Conservation (phyloP, 176 grass and related monocot species). For the Zizania latifolia region DNA sequence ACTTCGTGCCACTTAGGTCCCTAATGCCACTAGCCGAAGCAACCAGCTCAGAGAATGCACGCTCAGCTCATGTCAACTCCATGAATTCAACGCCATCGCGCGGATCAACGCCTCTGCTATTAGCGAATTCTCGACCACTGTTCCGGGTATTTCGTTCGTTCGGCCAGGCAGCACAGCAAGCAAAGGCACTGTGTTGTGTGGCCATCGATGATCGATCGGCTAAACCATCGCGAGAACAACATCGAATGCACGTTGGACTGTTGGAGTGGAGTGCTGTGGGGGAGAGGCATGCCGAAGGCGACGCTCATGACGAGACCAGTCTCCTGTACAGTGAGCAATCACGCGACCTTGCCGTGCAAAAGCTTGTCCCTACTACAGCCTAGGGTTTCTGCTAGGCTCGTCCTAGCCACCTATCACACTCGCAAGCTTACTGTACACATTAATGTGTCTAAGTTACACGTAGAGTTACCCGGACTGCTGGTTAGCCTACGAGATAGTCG, state of each 20-base stretch:
- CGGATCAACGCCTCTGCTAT: background rate
- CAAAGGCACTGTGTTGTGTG: no score
- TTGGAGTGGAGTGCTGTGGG: no score
- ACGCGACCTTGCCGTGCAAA: constrained; percentile 26
- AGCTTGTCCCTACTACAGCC: constrained; percentile 19
- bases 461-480: no score
- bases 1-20: no score
- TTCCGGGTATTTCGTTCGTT: background rate
- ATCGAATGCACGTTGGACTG: no score
- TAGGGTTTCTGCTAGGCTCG: constrained; percentile 7
- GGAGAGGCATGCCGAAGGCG: constrained; percentile 12
- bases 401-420: background rate
- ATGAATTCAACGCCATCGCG: background rate
- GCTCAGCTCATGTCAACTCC: background rate
- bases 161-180: no score
- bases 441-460: no score
- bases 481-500: no score
- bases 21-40: no score
- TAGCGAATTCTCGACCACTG: background rate
- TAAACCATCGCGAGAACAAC: background rate
- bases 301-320: constrained; percentile 26
- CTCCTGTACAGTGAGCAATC: constrained; percentile 8
- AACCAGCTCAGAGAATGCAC: no score
- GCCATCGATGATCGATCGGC: background rate
- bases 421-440: no score